Percentiles rank a stretch among this genome's conserved stretches.
phyloP scores from a whole-genome alignment of 2,329 filamentous ascomycete genomes.

The Verticillium tricorpus region DNA sequence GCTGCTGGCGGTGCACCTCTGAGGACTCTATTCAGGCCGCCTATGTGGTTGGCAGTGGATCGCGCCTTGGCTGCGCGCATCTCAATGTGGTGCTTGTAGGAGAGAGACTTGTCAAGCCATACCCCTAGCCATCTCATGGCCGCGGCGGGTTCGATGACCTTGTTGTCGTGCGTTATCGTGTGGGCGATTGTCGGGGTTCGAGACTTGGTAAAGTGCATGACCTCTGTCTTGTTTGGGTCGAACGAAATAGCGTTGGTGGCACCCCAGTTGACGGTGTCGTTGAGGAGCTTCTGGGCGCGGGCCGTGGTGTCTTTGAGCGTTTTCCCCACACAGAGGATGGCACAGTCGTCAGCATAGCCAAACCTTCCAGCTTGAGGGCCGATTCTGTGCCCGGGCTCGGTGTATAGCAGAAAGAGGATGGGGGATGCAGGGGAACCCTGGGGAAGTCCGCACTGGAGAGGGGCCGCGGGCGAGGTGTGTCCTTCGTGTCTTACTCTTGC shows the following conservation, averaged over 20 bases:
- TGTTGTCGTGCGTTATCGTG: constrained; percentile 3
- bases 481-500: not conserved
- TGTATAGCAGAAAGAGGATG: constrained; percentile 15
- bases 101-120: constrained; percentile 13
- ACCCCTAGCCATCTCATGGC: constrained; percentile 16
- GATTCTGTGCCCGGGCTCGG: constrained; percentile 10
- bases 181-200: not conserved
- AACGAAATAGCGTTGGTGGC: constrained; percentile 14
- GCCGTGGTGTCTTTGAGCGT: constrained; percentile 10
- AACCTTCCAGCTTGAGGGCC: constrained; percentile 3
- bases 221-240: constrained; percentile 15
- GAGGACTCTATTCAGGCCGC: constrained; percentile 6
- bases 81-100: constrained; percentile 12
- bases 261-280: constrained; percentile 12
- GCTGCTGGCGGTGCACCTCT: constrained; percentile 5
- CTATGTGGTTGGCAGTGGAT: constrained; percentile 7
- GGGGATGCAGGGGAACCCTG: constrained; percentile 13
- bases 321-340: constrained; percentile 11
- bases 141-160: not conserved
- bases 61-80: constrained; percentile 12
- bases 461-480: constrained; percentile 1
- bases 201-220: constrained; percentile 14
- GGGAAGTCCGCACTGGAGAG: constrained; percentile 4
- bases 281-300: constrained; percentile 5
- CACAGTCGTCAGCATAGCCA: constrained; percentile 16